phyloP scores from a whole-genome alignment of 2,329 filamentous ascomycete species.

The Epichloe uncinata region DNA sequence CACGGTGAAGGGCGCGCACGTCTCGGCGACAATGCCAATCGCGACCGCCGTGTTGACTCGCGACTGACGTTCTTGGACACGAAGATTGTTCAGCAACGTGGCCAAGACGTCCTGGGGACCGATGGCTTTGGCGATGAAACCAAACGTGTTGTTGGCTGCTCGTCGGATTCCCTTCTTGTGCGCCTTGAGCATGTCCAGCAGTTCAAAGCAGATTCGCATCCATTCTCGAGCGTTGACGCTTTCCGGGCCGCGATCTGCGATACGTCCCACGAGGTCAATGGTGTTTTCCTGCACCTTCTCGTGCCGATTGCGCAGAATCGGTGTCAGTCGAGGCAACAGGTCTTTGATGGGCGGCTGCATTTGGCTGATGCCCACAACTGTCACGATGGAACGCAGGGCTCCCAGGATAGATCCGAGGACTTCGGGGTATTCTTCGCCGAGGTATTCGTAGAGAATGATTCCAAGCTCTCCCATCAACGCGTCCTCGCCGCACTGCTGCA shows the following conservation, averaged over 20 bases:
- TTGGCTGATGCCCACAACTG: constrained; percentile 91
- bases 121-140: constrained; percentile 98
- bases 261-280: constrained; percentile 93
- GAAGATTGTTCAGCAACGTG: constrained; percentile 88
- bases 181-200: constrained; percentile 97
- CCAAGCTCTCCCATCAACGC: constrained; percentile 91
- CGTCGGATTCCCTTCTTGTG: constrained; percentile 99
- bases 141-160: constrained; percentile 98
- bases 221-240: constrained; percentile 94
- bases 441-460: constrained; percentile 90
- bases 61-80: constrained; percentile 94
- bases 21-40: constrained; percentile 97
- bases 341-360: constrained; percentile 99
- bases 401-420: constrained; percentile 94
- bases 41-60: constrained; percentile 97
- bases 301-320: constrained; percentile 95
- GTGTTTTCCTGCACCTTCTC: constrained; percentile 99
- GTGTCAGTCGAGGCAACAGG: constrained; percentile 82
- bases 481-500: constrained; percentile 97
- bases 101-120: constrained; percentile 94
- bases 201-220: constrained; percentile 99
- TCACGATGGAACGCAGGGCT: constrained; percentile 89
- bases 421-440: constrained; percentile 97
- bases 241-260: constrained; percentile 91
- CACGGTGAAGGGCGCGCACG: constrained; percentile 94